Base-by-base conservation (phyloP, 2,329 filamentous ascomycete genomes). In the Pestalotiopsis fici region DNA sequence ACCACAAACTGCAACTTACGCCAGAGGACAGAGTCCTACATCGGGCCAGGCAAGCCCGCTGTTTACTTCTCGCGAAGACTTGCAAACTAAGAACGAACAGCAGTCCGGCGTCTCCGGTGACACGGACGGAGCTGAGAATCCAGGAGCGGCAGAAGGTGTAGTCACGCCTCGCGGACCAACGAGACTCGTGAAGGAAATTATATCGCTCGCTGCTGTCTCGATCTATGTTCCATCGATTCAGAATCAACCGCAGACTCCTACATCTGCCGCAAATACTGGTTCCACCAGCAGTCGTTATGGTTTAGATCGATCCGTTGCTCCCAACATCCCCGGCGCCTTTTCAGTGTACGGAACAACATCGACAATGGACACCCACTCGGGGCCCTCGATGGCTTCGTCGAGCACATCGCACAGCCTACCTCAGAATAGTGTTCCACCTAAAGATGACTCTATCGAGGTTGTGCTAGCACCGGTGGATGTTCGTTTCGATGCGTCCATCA, bases 301-400 rank as follows among this genome's bases (percentile, higher is more conserved):
- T 59, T 55, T 76, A 12, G 69, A 69, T 65, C 70, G 64, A n/a
- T 81, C 78, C 35, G 70, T 81, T 12, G 81, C 82, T n/a, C 83
- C 84, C 0, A 82, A 89, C 72, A 75, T 90, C 3, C 89, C 89
- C 1, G 90, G 89, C 0, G 84, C 89, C 2, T 91, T 91, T 74
- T 91, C 88, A 0, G 78, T 87, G 21, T 78, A 81, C 74, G 75
- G 69, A 65, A 77, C 69, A 57, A 65, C 69, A 43, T 74, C 69
- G 64, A 69, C 70, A 15, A 65, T 70, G 35, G 18, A n/a, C 67
- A 76, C 13, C 69, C 71, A 28, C 28, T 18, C 18, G 9, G 43
- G 43, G 5, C 15, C 28, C 13, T 15, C 57, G n/a, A 6, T 31
- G 57, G 27, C 27, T 18, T 25, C n/a, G 28, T 60, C 28, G 18